Evolutionary conservation across 176 grass and related monocot genomes (phyloP).

Genomic region (Aegilops tauschii): DNA sequence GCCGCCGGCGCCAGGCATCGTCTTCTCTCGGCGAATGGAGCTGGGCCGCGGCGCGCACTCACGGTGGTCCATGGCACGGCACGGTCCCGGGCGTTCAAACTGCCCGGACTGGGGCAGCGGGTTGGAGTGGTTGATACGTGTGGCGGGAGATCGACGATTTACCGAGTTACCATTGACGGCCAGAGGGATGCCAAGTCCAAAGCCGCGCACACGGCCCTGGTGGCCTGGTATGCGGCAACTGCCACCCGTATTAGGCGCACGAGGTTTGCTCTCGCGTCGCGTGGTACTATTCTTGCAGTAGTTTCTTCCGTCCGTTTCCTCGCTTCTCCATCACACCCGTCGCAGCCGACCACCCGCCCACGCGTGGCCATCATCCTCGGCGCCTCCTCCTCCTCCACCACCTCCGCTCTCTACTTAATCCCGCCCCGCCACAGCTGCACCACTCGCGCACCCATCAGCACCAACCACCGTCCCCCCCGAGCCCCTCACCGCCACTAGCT

Average conservation of each 20-base stretch:
- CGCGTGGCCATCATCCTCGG: constrained; percentile 9
- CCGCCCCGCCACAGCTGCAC: constrained; percentile 21
- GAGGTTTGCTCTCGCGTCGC: background rate
- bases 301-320: constrained; percentile 6
- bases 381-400: background rate
- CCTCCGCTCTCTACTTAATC: constrained; percentile 27
- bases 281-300: background rate
- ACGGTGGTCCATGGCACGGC: background rate
- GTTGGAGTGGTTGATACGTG: constrained; percentile 3
- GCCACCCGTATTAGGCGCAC: background rate
- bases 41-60: background rate
- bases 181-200: too few relatives aligned
- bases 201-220: background rate
- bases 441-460: constrained; percentile 35
- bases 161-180: too few relatives aligned
- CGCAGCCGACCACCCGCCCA: background rate
- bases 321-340: background rate
- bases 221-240: background rate
- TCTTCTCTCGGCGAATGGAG: background rate
- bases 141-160: background rate
- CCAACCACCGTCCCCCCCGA: constrained; percentile 27
- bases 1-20: background rate
- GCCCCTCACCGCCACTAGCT: constrained; percentile 25
- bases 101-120: background rate
- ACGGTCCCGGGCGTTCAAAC: background rate